These are phyloP conservation scores for Trichoderma sp. DNA, from an alignment of 2,329 filamentous ascomycete species.

Conservation along the genomic window DNA sequence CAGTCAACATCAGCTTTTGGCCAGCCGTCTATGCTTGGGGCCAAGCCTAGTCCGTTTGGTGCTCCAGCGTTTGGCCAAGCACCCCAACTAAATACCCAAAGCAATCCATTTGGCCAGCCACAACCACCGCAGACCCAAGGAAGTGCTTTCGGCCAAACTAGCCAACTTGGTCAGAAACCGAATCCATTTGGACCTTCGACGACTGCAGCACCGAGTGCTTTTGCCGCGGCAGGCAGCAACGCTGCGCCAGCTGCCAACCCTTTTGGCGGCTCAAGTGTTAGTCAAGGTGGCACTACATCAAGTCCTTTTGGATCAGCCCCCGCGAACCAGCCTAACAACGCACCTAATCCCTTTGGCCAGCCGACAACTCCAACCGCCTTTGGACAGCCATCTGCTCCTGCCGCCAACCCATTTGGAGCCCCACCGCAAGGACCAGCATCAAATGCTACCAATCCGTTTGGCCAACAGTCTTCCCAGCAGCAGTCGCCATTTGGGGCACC, in stretches of 20 bases:
- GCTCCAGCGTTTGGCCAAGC: slow-evolving; percentile 41
- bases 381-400: slow-evolving; percentile 31
- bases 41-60: slow-evolving; percentile 41
- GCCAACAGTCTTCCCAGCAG: slow-evolving; percentile 30
- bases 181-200: slow-evolving; percentile 40
- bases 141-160: slow-evolving; percentile 40
- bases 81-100: slow-evolving; percentile 34
- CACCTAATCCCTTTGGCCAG: slow-evolving; percentile 33
- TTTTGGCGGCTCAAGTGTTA: slow-evolving; percentile 32
- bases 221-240: slow-evolving; percentile 30
- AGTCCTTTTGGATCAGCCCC: slow-evolving; percentile 25
- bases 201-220: slow-evolving; percentile 31
- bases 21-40: slow-evolving; percentile 42
- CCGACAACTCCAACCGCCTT: slow-evolving; percentile 32
- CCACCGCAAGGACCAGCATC: slow-evolving; percentile 27
- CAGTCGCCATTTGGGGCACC: slow-evolving; percentile 24
- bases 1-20: slow-evolving; percentile 42
- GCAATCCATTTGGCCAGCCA: slow-evolving; percentile 37
- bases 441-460: slow-evolving; percentile 34
- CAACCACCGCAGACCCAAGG: slow-evolving; percentile 30
- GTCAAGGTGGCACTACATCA: slow-evolving; percentile 21
- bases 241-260: slow-evolving; percentile 33
- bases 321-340: slow-evolving; percentile 19
- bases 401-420: slow-evolving; percentile 36
- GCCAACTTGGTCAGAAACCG: slow-evolving; percentile 41